A percentile compares a stretch with the other conserved stretches of the same genome.
These are phyloP conservation scores for Flaveria sonorensis DNA, from an alignment of 129 eudicot species.

Conservation along the genomic window DNA sequence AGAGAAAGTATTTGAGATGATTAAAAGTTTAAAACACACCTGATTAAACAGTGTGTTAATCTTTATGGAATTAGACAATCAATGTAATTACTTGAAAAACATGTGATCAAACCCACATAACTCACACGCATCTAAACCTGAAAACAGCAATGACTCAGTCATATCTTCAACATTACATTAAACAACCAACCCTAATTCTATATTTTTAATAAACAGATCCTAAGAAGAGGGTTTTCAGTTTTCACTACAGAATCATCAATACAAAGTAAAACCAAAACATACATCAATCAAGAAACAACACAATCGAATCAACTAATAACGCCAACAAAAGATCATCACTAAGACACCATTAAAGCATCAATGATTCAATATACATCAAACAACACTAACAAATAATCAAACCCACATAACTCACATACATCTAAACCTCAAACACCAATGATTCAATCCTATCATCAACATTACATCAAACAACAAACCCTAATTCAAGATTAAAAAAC, in stretches of 20 bases:
- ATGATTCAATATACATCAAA: too few species aligned
- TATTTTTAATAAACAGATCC: neutral
- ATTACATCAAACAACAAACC: too few species aligned
- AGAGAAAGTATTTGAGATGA: neutral
- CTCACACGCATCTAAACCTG: too few species aligned
- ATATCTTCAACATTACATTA: constrained; percentile 10
- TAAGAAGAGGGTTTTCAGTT: neutral
- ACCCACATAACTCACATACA: too few species aligned
- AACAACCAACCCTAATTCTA: constrained; percentile 16
- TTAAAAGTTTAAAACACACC: neutral
- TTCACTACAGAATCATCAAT: neutral
- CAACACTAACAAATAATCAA: too few species aligned
- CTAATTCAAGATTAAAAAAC: too few species aligned
- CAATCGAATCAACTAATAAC: neutral
- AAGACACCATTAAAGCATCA: neutral
- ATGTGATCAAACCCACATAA: neutral
- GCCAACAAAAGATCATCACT: neutral
- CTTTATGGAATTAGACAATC: neutral
- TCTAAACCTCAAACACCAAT: neutral
- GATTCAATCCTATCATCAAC: too few species aligned
- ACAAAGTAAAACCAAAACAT: neutral
- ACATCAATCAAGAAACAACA: neutral
- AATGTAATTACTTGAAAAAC: neutral
- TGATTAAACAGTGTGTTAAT: neutral
- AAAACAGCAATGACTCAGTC: neutral